phyloP scores from a whole-genome alignment of 495 filamentous ascomycete species.

The Barbatosphaeria neglecta region DNA sequence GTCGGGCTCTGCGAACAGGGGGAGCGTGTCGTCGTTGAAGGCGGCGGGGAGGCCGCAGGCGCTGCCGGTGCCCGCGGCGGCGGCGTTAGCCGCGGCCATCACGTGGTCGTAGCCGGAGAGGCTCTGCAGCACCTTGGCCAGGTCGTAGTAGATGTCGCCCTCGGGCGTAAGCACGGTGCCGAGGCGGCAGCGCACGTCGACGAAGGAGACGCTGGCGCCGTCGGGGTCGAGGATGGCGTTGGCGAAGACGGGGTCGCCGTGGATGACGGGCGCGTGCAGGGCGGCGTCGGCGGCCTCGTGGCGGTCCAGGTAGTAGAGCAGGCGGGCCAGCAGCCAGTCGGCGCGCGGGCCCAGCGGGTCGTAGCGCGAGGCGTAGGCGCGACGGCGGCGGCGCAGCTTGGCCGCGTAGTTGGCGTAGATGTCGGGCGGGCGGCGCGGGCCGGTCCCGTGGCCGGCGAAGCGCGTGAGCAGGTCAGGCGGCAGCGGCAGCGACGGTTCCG shows the following conservation, averaged over 20 bases:
- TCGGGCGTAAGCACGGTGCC: slow-evolving; percentile 5
- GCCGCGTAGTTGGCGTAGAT: slow-evolving; percentile 7
- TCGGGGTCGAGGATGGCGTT: slow-evolving; percentile 4
- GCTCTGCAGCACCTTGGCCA: slow-evolving; percentile 6
- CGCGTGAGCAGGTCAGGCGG: background rate
- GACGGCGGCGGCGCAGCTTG: slow-evolving; percentile 3
- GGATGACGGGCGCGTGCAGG: slow-evolving; percentile 5
- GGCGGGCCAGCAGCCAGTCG: slow-evolving; percentile 1
- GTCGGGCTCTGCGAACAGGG: slow-evolving; percentile 4
- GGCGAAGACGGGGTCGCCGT: slow-evolving; percentile 7
- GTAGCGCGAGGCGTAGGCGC: background rate
- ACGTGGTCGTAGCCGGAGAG: slow-evolving; percentile 8
- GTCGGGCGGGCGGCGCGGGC: slow-evolving; percentile 1
- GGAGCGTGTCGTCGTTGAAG: background rate
- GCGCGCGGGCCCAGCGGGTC: slow-evolving; percentile 1
- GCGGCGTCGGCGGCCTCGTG: slow-evolving; percentile 6
- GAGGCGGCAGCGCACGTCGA: slow-evolving; percentile 6
- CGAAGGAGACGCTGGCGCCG: slow-evolving; percentile 3
- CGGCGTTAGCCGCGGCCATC: background rate
- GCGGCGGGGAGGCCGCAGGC: background rate
- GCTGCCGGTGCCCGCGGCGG: background rate
- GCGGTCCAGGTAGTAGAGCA: slow-evolving; percentile 3
- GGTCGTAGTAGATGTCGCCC: slow-evolving; percentile 7
- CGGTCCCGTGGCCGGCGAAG: background rate
- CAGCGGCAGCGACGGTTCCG: background rate